Evolutionary conservation across 208 protist species (phyloP).

Genomic region (Giardia muris): DNA sequence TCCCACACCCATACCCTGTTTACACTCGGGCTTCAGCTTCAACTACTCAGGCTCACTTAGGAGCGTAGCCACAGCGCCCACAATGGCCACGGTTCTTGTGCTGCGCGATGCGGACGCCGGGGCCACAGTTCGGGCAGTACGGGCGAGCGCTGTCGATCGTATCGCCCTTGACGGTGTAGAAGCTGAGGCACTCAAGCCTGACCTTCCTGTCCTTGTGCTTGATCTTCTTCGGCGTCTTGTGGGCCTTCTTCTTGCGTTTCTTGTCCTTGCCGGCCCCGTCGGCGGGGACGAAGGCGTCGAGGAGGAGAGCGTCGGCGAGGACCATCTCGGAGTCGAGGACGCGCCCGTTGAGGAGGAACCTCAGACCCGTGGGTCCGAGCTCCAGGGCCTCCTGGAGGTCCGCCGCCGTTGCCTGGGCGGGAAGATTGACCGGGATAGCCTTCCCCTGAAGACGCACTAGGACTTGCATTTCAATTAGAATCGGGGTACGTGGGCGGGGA

Average conservation of each 20-base stretch:
- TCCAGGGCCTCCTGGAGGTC: background rate
- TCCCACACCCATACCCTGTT: too few relatives aligned
- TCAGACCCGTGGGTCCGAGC: background rate
- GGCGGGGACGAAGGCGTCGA: background rate
- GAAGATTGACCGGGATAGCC: background rate
- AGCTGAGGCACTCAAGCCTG: slow-evolving; percentile 92
- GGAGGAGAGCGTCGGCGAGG: background rate
- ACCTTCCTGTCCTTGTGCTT: slow-evolving; percentile 92
- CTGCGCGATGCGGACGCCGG: slow-evolving; percentile 91
- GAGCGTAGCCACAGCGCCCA: slow-evolving; percentile 77
- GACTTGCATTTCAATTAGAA: background rate
- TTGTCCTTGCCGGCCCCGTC: slow-evolving; percentile 68
- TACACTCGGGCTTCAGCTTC: background rate
- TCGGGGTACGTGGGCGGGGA: too few relatives aligned
- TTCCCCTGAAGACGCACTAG: background rate
- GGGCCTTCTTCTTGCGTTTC: slow-evolving; percentile 99
- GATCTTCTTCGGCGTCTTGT: slow-evolving; percentile 92
- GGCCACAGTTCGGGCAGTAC: slow-evolving; percentile 84
- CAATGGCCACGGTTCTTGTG: slow-evolving; percentile 80
- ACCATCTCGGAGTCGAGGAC: background rate
- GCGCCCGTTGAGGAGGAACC: background rate
- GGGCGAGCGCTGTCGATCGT: slow-evolving; percentile 56
- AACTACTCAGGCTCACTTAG: background rate
- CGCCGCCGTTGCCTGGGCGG: background rate
- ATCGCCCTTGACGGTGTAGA: slow-evolving; percentile 85